Conservation (phyloP, 1,284 basidiomycete species). For the Tylopilus orsonianus region DNA sequence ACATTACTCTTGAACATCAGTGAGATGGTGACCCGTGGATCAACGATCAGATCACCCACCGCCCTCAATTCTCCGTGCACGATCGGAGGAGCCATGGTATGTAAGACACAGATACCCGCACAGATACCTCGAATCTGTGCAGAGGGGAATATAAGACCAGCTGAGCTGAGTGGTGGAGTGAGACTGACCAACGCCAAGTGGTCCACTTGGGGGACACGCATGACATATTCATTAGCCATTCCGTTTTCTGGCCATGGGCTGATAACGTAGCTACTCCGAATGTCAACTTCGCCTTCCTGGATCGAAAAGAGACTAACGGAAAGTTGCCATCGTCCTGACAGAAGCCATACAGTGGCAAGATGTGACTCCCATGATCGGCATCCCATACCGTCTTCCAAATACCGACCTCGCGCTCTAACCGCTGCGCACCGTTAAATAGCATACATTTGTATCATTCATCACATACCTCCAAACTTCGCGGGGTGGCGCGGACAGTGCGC, state of each 20-base stretch:
- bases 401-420: not conserved
- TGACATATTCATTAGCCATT: not conserved
- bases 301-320: not conserved
- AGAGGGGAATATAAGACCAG: not conserved
- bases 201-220: not conserved
- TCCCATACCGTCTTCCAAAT: not conserved
- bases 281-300: not conserved
- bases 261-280: not conserved
- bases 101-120: not conserved
- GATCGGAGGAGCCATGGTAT: not conserved
- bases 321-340: not conserved
- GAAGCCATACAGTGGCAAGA: not conserved
- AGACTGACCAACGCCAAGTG: not conserved
- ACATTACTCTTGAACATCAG: not conserved
- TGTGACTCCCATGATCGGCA: not conserved
- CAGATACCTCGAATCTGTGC: not conserved
- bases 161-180: not conserved
- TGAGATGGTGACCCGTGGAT: not conserved
- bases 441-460: not conserved
- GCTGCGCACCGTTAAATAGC: not conserved
- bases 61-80: not conserved
- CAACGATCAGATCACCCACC: not conserved
- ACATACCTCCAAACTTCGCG: not conserved
- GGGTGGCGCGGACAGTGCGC: not conserved
- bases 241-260: not conserved